Conservation (phyloP, 306 rosid species). For the Mucuna pruriens region DNA sequence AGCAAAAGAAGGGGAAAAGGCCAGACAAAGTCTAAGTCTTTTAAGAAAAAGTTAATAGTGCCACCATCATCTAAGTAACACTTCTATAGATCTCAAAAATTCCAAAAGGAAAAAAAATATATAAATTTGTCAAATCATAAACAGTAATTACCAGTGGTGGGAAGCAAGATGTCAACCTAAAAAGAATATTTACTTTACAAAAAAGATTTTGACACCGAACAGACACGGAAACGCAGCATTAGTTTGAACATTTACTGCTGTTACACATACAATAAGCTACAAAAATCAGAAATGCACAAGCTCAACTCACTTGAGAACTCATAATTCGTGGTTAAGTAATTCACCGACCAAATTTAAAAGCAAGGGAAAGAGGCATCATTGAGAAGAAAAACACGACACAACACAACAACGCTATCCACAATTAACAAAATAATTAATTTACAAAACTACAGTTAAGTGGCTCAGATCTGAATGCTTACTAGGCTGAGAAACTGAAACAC, state of each 20-base stretch:
- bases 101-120: background rate
- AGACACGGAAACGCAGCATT: slow-evolving; percentile 29
- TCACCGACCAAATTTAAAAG: slow-evolving; percentile 18
- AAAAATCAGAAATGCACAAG: slow-evolving; percentile 24
- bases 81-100: slow-evolving; percentile 32
- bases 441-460: slow-evolving; percentile 27
- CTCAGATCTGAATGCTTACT: slow-evolving; percentile 79
- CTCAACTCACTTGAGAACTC: slow-evolving; percentile 30
- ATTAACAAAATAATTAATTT: background rate
- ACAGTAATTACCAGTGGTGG: slow-evolving; percentile 38
- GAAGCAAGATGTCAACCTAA: slow-evolving; percentile 35
- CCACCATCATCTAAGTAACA: slow-evolving; percentile 18
- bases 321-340: background rate
- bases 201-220: slow-evolving; percentile 26
- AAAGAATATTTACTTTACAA: slow-evolving; percentile 34
- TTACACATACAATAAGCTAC: background rate
- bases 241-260: slow-evolving; percentile 27
- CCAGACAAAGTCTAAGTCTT: slow-evolving; percentile 13
- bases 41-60: slow-evolving; percentile 36
- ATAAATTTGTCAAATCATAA: slow-evolving; percentile 16
- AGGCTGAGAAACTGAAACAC: slow-evolving; percentile 50
- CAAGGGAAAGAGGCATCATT: background rate
- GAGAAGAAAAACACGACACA: background rate
- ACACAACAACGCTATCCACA: background rate
- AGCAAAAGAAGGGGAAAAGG: background rate